Conservation (phyloP, 148 eudicot genomes). For the Amaranthus hypochondriacus region DNA sequence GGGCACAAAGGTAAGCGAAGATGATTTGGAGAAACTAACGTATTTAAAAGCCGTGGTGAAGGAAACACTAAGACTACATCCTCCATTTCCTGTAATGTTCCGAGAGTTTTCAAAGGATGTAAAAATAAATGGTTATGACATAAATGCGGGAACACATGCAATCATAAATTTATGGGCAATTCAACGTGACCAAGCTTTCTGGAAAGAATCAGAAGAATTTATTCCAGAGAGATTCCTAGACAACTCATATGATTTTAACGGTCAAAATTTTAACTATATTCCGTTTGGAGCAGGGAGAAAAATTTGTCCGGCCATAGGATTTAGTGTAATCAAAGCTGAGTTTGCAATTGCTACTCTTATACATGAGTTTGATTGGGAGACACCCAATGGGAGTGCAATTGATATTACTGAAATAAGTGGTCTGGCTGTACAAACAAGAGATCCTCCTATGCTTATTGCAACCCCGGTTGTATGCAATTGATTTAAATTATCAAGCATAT, state of each 20-base stretch:
- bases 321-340: too few relatives aligned
- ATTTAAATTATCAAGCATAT: too few relatives aligned
- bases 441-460: neutral
- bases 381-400: neutral
- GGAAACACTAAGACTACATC: slow-evolving; percentile 6
- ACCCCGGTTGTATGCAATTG: neutral
- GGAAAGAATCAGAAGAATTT: neutral
- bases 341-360: neutral
- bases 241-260: neutral
- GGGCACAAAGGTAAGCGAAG: neutral
- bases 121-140: slow-evolving; percentile 4
- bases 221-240: neutral
- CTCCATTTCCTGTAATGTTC: neutral
- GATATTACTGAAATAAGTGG: neutral
- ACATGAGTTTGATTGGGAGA: neutral
- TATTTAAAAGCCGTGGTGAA: neutral
- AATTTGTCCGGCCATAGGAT: too few relatives aligned
- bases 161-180: neutral
- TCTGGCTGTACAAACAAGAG: neutral
- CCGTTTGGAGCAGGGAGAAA: too few relatives aligned
- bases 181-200: neutral
- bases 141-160: neutral
- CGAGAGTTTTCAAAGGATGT: neutral
- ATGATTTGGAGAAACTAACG: neutral
- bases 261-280: neutral